These are phyloP conservation scores for Termitomyces heimii DNA, from an alignment of 768 basidiomycete species.

Conservation along the genomic window DNA sequence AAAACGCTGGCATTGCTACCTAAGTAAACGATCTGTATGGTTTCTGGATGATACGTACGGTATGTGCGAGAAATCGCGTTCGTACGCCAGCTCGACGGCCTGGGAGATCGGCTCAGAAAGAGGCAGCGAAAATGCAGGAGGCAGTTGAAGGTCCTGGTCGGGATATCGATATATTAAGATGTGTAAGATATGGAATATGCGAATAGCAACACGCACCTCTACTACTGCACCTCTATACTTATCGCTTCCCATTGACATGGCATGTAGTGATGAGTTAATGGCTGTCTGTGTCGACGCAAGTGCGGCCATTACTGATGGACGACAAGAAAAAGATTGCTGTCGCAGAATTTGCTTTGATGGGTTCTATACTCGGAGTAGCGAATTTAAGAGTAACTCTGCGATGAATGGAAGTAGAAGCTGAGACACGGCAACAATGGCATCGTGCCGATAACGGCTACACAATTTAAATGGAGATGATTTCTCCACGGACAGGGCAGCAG, in stretches of 20 bases:
- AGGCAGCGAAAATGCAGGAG: slow-evolving; percentile 83
- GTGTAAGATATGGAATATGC: not conserved
- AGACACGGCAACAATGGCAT: not conserved
- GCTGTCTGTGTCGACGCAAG: slow-evolving; percentile 7
- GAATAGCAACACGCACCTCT: slow-evolving; percentile 47
- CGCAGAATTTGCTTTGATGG: not conserved
- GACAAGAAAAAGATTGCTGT: not conserved
- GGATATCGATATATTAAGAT: not conserved
- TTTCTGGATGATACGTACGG: slow-evolving; percentile 45
- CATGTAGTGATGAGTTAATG: slow-evolving; percentile 3
- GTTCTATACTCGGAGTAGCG: not conserved
- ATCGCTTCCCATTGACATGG: slow-evolving; percentile 18
- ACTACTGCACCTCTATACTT: slow-evolving; percentile 90
- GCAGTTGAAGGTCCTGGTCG: slow-evolving; percentile 68
- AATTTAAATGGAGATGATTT: not conserved
- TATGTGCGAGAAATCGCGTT: slow-evolving; percentile 90
- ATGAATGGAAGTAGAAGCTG: not conserved
- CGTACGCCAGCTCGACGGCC: slow-evolving; percentile 85
- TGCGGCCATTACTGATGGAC: slow-evolving; percentile 4
- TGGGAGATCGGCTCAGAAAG: slow-evolving; percentile 62
- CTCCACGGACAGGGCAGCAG: not conserved
- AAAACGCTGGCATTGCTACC: slow-evolving; percentile 51
- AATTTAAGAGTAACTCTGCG: not conserved
- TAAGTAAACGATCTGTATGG: not conserved
- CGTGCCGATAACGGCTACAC: not conserved